phyloP scores from a whole-genome alignment of 805 yeast genomes.

The Zygoascus biomembranicola region DNA sequence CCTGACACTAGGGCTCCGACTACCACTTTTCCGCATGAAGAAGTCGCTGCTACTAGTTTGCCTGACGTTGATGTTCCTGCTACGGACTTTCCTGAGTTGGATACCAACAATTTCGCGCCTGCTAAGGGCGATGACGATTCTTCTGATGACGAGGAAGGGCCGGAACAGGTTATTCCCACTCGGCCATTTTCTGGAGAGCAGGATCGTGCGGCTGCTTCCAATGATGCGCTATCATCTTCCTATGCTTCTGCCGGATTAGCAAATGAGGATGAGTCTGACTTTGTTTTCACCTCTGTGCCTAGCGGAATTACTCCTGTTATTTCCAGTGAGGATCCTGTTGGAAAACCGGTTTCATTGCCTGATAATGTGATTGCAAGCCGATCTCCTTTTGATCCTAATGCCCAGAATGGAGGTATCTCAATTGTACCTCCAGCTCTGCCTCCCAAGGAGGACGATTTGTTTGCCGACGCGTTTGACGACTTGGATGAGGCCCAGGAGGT shows the following conservation, averaged over 20 bases:
- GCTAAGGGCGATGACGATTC: conserved; percentile 15
- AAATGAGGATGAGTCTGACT: conserved; percentile 34
- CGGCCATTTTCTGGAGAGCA: conserved; percentile 4
- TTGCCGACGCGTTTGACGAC: conserved; percentile 39
- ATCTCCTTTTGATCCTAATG: conserved; percentile 13
- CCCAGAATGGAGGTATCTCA: neutral
- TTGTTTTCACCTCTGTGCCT: conserved; percentile 27
- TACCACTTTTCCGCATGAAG: neutral
- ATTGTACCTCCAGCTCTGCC: neutral
- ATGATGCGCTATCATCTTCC: conserved; percentile 15
- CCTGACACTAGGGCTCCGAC: neutral
- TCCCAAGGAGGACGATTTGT: conserved; percentile 20
- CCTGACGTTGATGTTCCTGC: conserved; percentile 21
- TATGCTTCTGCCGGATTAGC: neutral
- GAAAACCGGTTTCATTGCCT: conserved; percentile 1
- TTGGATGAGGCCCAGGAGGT: conserved; percentile 35
- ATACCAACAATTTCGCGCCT: neutral
- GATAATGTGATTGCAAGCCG: conserved; percentile 3
- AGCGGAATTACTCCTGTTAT: conserved; percentile 28
- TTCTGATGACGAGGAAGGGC: conserved; percentile 26
- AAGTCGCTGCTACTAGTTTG: neutral
- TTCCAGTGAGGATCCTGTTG: conserved; percentile 21
- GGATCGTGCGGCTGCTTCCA: conserved; percentile 5
- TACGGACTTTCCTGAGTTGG: conserved; percentile 14
- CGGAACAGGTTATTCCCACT: conserved; percentile 15